Conservation (phyloP, 257 asterid species). For the Salvia splendens region DNA sequence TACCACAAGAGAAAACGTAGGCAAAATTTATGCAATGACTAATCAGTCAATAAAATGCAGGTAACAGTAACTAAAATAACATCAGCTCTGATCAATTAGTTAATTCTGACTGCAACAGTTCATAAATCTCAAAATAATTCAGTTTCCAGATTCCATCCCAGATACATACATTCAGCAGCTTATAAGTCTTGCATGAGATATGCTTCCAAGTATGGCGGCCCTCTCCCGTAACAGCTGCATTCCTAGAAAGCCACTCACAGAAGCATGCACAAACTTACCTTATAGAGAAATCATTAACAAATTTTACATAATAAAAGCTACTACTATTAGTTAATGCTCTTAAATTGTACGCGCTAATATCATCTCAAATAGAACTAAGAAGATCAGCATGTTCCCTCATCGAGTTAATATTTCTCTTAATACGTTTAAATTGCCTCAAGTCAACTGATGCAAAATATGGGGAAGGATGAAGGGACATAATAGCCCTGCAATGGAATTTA, state of each 20-base stretch:
- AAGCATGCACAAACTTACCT: slow-evolving; percentile 58
- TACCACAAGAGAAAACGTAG: slow-evolving; percentile 3
- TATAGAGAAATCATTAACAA: slow-evolving; percentile 23
- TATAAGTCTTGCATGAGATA: slow-evolving; percentile 65
- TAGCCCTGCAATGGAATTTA: slow-evolving; percentile 4
- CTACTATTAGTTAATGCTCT: slow-evolving; percentile 24
- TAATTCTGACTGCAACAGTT: slow-evolving; percentile 8
- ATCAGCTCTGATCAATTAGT: slow-evolving; percentile 8
- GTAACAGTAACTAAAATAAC: not conserved
- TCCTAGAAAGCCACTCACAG: slow-evolving; percentile 74
- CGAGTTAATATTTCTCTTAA: slow-evolving; percentile 79
- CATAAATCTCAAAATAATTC: slow-evolving; percentile 20
- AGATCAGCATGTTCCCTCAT: slow-evolving; percentile 92
- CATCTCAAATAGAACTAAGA: slow-evolving; percentile 85
- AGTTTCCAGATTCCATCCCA: slow-evolving; percentile 17
- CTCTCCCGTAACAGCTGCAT: slow-evolving; percentile 79
- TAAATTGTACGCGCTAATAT: slow-evolving; percentile 86
- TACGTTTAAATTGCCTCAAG: slow-evolving; percentile 75
- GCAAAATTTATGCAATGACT: not conserved
- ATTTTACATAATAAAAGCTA: not conserved
- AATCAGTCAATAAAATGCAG: not conserved
- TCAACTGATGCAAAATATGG: slow-evolving; percentile 11
- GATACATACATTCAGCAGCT: slow-evolving; percentile 25
- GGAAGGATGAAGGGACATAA: not conserved
- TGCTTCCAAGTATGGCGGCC: slow-evolving; percentile 84